Percentiles rank a stretch among this genome's conserved stretches.
Conservation (phyloP, 192 early-diverging fungal species). For the Allomyces macrogynus region DNA sequence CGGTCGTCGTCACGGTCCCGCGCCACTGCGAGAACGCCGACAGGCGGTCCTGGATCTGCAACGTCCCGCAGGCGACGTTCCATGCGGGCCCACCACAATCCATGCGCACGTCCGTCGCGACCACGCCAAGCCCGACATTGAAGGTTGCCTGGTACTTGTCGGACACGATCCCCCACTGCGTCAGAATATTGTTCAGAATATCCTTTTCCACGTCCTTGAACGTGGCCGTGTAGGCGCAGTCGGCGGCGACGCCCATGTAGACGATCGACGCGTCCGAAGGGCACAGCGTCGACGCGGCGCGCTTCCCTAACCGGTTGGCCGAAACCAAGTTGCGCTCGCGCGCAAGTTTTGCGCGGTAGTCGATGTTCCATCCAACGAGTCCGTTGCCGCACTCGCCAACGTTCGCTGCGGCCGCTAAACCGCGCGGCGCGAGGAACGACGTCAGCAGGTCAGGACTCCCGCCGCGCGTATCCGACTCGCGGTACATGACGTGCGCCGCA, state of each 20-base stretch:
- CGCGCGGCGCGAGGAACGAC: background rate
- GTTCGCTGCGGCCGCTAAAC: background rate
- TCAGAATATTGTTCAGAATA: constrained; percentile 8
- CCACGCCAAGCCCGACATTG: constrained; percentile 23
- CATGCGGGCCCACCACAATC: background rate
- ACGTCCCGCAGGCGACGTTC: background rate
- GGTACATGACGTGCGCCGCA: background rate
- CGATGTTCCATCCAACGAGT: background rate
- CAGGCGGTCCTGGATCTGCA: constrained; percentile 39
- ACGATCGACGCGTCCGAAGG: background rate
- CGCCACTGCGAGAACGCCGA: constrained; percentile 85
- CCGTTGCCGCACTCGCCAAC: too few species aligned
- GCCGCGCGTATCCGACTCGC: background rate
- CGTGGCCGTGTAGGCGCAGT: background rate
- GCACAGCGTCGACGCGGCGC: background rate
- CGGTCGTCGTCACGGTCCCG: constrained; percentile 47
- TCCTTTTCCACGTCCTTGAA: background rate
- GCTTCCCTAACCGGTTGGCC: background rate
- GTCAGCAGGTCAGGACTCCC: background rate
- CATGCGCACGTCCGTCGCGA: background rate
- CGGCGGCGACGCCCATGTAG: background rate
- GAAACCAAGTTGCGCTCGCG: background rate
- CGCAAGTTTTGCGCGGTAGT: background rate
- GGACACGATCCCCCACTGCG: constrained; percentile 19
- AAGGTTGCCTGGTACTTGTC: constrained; percentile 21